Evolutionary conservation across 495 filamentous ascomycete genomes (phyloP).

Genomic region (Penicillium paxilli): DNA sequence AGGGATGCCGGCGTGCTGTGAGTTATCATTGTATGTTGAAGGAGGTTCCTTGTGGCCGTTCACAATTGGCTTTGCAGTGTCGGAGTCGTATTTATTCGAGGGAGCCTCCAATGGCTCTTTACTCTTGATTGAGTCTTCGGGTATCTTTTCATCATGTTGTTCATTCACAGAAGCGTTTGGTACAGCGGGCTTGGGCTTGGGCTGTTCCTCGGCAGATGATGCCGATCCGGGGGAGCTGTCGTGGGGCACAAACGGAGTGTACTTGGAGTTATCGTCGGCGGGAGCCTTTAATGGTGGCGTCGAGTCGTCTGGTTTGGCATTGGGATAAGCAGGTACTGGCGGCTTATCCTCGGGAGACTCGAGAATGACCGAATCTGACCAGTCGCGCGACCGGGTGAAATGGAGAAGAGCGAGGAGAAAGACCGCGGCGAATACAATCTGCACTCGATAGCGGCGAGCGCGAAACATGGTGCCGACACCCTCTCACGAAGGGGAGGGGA

Average conservation of each 20-base stretch:
- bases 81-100: background rate
- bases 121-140: background rate
- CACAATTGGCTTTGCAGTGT: background rate
- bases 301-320: background rate
- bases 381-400: conserved; percentile 48
- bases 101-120: conserved; percentile 3
- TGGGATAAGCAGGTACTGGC: conserved; percentile 1
- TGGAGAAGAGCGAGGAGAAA: conserved; percentile 66
- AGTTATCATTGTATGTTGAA: background rate
- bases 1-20: background rate
- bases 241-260: conserved; percentile 11
- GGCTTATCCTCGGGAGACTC: conserved; percentile 4
- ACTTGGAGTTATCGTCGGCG: conserved; percentile 10
- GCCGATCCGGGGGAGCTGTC: conserved; percentile 5
- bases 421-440: conserved; percentile 68
- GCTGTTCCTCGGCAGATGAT: background rate
- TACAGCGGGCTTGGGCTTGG: background rate
- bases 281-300: conserved; percentile 2
- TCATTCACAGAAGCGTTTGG: background rate
- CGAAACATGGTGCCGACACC: conserved; percentile 61
- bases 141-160: background rate
- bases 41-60: background rate
- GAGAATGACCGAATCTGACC: conserved; percentile 18
- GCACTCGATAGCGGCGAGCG: conserved; percentile 73
- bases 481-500: background rate